Conservation (phyloP, 768 basidiomycete species). For the Mycena capillaripes region DNA sequence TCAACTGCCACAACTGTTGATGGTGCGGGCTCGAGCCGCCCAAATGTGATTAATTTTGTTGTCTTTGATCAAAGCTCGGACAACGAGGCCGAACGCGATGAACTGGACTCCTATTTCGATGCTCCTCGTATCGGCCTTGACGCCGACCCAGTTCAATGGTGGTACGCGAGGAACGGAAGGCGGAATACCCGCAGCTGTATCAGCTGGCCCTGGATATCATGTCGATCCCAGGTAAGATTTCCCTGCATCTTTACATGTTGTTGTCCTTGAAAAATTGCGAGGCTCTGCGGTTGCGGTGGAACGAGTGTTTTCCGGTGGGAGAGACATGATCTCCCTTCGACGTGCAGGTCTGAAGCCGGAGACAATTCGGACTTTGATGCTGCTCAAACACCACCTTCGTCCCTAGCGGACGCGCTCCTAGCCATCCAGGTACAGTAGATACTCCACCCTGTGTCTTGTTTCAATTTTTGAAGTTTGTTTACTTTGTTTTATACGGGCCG, state of each 20-base stretch:
- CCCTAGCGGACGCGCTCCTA: too few species aligned
- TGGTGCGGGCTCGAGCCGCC: background rate
- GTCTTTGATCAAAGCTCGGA: background rate
- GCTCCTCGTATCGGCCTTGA: too few species aligned
- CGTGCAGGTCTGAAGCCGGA: background rate
- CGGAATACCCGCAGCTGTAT: background rate
- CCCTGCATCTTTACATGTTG: background rate
- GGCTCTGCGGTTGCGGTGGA: background rate
- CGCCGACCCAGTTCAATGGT: too few species aligned
- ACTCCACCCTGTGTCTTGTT: too few species aligned
- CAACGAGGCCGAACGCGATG: background rate
- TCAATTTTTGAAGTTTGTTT: too few species aligned
- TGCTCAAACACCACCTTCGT: background rate
- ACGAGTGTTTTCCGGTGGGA: background rate
- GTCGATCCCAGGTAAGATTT: background rate
- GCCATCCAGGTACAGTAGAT: too few species aligned
- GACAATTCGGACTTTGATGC: background rate
- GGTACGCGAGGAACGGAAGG: background rate
- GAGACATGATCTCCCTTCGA: background rate
- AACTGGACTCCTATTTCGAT: background rate
- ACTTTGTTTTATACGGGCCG: too few species aligned
- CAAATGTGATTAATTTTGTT: background rate
- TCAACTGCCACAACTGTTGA: background rate
- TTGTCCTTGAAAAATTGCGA: too few species aligned
- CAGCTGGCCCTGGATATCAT: background rate